These are phyloP conservation scores for Gossypium schwendimanii DNA, from an alignment of 441 rosid species.

Conservation along the genomic window DNA sequence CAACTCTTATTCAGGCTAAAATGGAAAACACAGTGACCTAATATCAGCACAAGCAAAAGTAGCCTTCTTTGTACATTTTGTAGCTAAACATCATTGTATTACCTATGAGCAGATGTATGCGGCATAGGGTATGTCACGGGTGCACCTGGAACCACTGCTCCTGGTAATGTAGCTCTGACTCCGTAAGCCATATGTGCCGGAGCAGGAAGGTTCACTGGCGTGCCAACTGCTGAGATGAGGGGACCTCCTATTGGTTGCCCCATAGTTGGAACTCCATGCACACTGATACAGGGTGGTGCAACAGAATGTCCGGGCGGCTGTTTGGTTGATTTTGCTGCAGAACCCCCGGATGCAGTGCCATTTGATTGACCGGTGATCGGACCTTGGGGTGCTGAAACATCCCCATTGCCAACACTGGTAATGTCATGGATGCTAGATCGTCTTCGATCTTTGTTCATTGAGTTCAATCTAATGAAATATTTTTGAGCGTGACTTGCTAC, in stretches of 20 bases:
- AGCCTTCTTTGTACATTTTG: constrained; percentile 40
- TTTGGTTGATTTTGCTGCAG: constrained; percentile 52
- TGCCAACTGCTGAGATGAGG: constrained; percentile 80
- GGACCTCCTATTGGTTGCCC: constrained; percentile 88
- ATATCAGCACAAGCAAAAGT: constrained; percentile 22
- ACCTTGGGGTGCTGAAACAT: constrained; percentile 62
- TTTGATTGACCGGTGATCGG: constrained; percentile 89
- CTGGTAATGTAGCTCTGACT: constrained; percentile 56
- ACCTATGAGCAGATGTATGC: constrained; percentile 72
- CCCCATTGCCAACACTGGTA: constrained; percentile 74
- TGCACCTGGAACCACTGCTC: constrained; percentile 73
- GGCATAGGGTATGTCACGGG: constrained; percentile 74
- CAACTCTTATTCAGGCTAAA: constrained; percentile 28
- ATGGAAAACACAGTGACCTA: constrained; percentile 22
- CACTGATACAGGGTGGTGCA: constrained; percentile 45
- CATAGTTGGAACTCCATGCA: constrained; percentile 66
- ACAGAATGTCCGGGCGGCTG: constrained; percentile 41
- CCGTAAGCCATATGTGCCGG: constrained; percentile 69
- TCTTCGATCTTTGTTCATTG: constrained; percentile 88
- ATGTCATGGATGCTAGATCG: constrained; percentile 96
- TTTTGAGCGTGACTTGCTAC: constrained; percentile 98
- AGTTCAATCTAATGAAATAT: constrained; percentile 79
- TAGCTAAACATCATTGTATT: constrained; percentile 24
- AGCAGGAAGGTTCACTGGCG: constrained; percentile 74
- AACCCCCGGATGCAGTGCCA: constrained; percentile 39